phyloP scores from a whole-genome alignment of 2,329 filamentous ascomycete genomes.

The Chrysoporthe austroafricana region DNA sequence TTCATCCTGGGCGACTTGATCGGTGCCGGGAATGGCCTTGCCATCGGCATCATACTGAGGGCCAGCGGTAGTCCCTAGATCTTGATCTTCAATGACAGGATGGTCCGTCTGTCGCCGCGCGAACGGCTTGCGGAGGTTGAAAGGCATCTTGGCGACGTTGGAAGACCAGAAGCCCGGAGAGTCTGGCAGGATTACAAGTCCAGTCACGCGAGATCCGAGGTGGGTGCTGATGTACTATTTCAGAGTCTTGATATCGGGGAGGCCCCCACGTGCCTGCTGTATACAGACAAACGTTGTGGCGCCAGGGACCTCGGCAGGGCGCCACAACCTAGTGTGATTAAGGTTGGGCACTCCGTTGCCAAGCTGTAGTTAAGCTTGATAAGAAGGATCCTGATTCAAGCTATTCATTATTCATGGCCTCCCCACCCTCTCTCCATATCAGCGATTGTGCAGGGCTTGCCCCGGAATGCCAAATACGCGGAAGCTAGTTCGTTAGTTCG shows the following conservation, averaged over 20 bases:
- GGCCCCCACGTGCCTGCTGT: background rate
- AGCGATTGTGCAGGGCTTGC: background rate
- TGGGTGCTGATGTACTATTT: background rate
- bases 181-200: background rate
- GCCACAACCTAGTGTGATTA: background rate
- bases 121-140: conserved; percentile 24
- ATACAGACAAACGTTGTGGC: background rate
- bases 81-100: conserved; percentile 17
- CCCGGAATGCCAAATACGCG: background rate
- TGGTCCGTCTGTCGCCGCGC: conserved; percentile 20
- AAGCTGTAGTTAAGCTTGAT: background rate
- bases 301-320: background rate
- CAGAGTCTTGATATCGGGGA: background rate
- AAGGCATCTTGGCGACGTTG: conserved; percentile 12
- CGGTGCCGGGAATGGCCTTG: conserved; percentile 10
- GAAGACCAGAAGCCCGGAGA: background rate
- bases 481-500: background rate
- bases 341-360: background rate
- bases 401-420: background rate
- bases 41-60: conserved; percentile 15
- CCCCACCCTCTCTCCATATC: background rate
- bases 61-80: background rate
- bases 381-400: background rate
- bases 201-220: background rate
- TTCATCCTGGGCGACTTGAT: conserved; percentile 7